Evolutionary conservation across 2,329 filamentous ascomycete genomes (phyloP).

Genomic region (Penicillium sp.): DNA sequence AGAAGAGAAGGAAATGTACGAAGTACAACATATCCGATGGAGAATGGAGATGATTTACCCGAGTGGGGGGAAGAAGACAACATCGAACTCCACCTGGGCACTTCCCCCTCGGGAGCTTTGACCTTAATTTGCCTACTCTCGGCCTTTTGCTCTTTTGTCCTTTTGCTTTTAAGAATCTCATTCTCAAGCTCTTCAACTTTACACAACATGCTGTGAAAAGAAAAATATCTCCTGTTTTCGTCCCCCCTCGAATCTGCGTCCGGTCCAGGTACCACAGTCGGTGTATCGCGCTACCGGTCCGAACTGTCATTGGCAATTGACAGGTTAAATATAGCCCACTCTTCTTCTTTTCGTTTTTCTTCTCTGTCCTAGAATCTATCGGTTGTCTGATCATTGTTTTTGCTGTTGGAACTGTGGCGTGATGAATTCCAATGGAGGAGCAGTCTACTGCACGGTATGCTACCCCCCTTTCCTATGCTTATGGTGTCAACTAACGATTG

Average conservation of each 20-base stretch:
- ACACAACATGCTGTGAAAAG: constrained; percentile 12
- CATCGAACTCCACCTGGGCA: not conserved
- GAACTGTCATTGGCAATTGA: constrained; percentile 11
- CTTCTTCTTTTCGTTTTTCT: not conserved
- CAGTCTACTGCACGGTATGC: constrained; percentile 65
- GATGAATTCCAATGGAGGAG: constrained; percentile 48
- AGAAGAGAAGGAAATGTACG: not conserved
- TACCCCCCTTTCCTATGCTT: constrained; percentile 4
- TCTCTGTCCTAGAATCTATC: not conserved
- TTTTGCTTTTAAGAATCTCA: not conserved
- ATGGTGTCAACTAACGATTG: constrained; percentile 2
- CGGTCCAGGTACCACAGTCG: constrained; percentile 20
- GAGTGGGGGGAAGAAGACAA: not conserved
- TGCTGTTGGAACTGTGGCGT: constrained; percentile 9
- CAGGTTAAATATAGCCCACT: constrained; percentile 12
- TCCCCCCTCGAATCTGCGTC: constrained; percentile 17
- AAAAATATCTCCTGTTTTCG: constrained; percentile 12
- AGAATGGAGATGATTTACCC: not conserved
- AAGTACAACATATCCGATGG: not conserved
- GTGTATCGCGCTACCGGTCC: constrained; percentile 13
- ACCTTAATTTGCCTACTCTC: not conserved
- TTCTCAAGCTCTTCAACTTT: not conserved
- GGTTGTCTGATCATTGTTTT: not conserved
- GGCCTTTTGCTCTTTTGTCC: not conserved
- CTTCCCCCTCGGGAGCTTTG: constrained; percentile 1